Evolutionary conservation across 2,329 filamentous ascomycete species (phyloP).

Genomic region (Fusarium concolor): DNA sequence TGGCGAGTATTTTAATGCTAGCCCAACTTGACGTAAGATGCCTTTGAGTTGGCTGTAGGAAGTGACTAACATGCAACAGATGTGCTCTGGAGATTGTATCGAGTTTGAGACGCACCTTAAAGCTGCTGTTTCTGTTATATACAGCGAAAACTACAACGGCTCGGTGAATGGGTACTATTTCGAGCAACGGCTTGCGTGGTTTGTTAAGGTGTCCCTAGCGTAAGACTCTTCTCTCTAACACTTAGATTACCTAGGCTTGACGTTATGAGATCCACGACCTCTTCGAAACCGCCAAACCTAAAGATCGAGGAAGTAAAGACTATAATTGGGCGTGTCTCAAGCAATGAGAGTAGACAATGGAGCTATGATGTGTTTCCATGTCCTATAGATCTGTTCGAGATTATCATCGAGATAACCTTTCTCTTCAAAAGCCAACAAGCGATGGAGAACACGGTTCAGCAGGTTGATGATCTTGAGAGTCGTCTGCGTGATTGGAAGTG

Average conservation of each 20-base stretch:
- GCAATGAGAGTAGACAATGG: neutral
- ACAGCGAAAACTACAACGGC: neutral
- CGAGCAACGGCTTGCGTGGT: slow-evolving; percentile 20
- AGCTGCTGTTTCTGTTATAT: neutral
- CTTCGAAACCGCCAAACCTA: neutral
- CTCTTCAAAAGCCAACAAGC: neutral
- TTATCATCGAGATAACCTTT: neutral
- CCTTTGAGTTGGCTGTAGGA: too few relatives aligned
- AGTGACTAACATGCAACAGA: neutral
- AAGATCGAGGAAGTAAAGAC: neutral
- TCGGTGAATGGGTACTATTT: neutral
- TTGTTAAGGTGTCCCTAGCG: accelerated
- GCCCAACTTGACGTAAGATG: slow-evolving; percentile 21
- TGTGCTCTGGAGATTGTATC: slow-evolving; percentile 19
- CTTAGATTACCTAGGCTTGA: slow-evolving; percentile 2
- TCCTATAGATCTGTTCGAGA: slow-evolving; percentile 19
- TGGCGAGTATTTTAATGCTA: slow-evolving; percentile 19
- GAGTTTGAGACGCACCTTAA: slow-evolving; percentile 20
- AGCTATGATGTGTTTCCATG: slow-evolving; percentile 25
- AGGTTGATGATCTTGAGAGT: neutral
- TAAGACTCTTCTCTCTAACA: neutral
- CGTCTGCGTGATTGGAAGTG: neutral
- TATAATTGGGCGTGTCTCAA: neutral
- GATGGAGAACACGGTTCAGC: accelerated
- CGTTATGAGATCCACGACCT: slow-evolving; percentile 17